Evolutionary conservation across 202 grass and related monocot species (phyloP), one percentile per base, ranked within the genome.

Genomic region (Schoenoplectus triqueter): DNA sequence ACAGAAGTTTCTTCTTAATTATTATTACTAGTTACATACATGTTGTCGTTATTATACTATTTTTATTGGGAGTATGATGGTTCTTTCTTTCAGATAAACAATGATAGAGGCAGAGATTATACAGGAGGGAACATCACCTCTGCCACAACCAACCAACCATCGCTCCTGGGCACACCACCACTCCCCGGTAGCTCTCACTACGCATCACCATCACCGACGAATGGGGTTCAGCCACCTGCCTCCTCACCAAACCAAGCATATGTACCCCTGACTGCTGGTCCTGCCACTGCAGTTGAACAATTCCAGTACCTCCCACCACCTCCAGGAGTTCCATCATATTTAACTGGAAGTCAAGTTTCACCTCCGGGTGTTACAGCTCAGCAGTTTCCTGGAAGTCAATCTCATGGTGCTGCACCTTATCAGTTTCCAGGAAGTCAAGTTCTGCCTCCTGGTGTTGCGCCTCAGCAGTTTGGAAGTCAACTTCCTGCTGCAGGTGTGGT

Each of bases 31-130:
- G 14, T 50, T 79, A 52, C 60, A 15, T 17, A 11, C 7, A 31
- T 46, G 41, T 10, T 51, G 14, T 54, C 55, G 14, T 6, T 46
- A 13, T 41, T 9, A 17, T 42, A 49, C 6, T 49, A 17, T 54
- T 45, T 8, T 6, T 49, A 19, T 73, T 17, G 15, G 15, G 61
- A 15, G 49, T 89, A 62, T 85, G 39, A n/a, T 49, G 0, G 21
- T 54, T 57, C 0, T 85, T 46, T 84, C 31, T 87, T 92, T 87
- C 85, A 98, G 95, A 70, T 92, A 82, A 91, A 98, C 85, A 98
- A 93, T 49, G 95, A 98, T 66, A 90, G 95, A 84, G 89, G 92
- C 66, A 92, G 91, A 92, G 95, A 98, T 83, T 95, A 95, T 55
- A 98, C 95, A 45, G 84, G 88, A 80, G 89, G 86, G 51, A 88